Base-by-base conservation (phyloP, 208 protist genomes). In the Acanthamoeba lenticulata region DNA sequence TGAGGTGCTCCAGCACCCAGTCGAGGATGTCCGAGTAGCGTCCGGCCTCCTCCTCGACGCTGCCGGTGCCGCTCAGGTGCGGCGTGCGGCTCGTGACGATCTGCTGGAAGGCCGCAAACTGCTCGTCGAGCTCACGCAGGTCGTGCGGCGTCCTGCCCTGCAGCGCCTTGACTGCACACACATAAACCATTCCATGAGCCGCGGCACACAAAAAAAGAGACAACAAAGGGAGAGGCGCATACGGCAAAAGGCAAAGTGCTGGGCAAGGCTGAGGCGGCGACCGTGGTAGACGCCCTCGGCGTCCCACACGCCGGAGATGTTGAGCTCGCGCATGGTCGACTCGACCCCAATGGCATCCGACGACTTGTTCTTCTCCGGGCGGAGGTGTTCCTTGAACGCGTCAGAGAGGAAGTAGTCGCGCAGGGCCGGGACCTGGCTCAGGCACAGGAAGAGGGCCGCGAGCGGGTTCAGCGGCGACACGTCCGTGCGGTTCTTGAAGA, bases 31-130 rank as follows among this genome's bases (percentile, higher is more conserved):
- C 69, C 69, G 69, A 81, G 34, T 81, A 81, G 13, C 69, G 11
- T 29, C 69, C 32, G 5, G 69, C 69, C 27, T 81, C 69, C 69
- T 81, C 69, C 44, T 81, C 69, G 69, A 81, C 38, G 40, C 69
- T 47, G 38, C 69, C 69, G 40, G 69, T 81, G 38, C 69, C 69
- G 40, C 69, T 81, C 34, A 81, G 69, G 36, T 81, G 69, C 36
- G 69, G 69, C 9, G 69, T 81, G 40, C 69, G 69, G 69, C 69
- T 81, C 24, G 69, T 81, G 32, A 81, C 69, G 36, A 81, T 19
- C 69, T 81, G 69, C 40, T 81, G 69, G 69, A 81, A 81, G 40
- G 69, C 69, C 24, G 69, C 69, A 32, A 81, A 81, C 69, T 81
- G 69, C 69, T 81, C 69, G 69, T 81, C 69, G 13, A 81, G 69